phyloP scores from a whole-genome alignment of 176 grass and related monocot species.

The Puya raimondii region DNA sequence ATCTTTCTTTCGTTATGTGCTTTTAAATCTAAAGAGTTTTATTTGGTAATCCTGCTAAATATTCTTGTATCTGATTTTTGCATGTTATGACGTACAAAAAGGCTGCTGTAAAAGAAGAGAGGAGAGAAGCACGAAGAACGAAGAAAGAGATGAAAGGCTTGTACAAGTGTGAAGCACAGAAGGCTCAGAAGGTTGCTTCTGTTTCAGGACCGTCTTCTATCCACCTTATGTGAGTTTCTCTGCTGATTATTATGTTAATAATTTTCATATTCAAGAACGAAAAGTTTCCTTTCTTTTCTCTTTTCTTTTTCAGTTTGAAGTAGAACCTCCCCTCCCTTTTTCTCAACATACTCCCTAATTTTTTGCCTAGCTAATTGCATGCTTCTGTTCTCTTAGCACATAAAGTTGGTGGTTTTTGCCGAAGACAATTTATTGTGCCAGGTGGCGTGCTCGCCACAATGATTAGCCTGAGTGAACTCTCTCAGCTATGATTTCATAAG shows the following conservation, averaged over 20 bases:
- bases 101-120: conserved; percentile 75
- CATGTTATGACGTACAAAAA: conserved; percentile 15
- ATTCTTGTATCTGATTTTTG: neutral
- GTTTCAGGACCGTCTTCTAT: conserved; percentile 77
- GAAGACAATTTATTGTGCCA: too few relatives aligned
- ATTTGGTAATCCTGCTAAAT: neutral
- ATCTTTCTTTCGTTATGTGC: neutral
- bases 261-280: neutral
- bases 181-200: conserved; percentile 82
- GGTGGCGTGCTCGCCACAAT: too few relatives aligned
- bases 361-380: too few relatives aligned
- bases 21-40: neutral
- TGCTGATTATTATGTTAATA: neutral
- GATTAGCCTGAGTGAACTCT: too few relatives aligned
- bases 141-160: conserved; percentile 95
- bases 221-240: conserved; percentile 48
- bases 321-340: too few relatives aligned
- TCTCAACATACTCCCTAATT: too few relatives aligned
- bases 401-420: too few relatives aligned
- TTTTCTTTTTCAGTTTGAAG: neutral
- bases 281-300: neutral
- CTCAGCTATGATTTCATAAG: too few relatives aligned
- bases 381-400: too few relatives aligned
- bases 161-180: conserved; percentile 76
- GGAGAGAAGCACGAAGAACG: conserved; percentile 54